Evolutionary conservation across 116 monocot genomes (phyloP).

Genomic region (Papilionanthe hybrid): DNA sequence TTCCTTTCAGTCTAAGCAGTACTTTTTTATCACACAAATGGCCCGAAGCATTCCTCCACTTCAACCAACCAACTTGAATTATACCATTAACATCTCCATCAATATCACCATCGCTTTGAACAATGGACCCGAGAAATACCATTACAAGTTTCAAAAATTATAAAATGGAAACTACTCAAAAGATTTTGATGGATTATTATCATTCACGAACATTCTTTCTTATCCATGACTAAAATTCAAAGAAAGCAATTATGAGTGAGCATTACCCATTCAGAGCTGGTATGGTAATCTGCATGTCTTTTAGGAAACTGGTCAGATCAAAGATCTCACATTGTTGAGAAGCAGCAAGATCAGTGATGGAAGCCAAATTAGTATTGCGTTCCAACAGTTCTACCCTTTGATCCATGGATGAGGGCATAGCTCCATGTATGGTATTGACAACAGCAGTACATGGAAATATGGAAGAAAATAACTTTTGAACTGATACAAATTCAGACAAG

Average conservation of each 20-base stretch:
- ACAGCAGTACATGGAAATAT: slow-evolving; percentile 37
- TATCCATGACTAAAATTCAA: background rate
- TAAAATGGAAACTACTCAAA: background rate
- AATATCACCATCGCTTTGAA: too few species aligned
- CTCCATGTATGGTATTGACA: slow-evolving; percentile 8
- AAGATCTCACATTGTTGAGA: slow-evolving; percentile 27
- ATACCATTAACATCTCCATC: too few species aligned
- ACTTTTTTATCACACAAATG: too few species aligned
- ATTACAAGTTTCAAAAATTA: slow-evolving; percentile 25
- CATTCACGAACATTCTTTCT: background rate
- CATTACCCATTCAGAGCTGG: slow-evolving; percentile 85
- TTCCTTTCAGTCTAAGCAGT: too few species aligned
- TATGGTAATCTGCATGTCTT: slow-evolving; percentile 46
- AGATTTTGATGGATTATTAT: background rate
- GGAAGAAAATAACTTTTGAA: slow-evolving; percentile 61
- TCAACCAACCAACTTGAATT: too few species aligned
- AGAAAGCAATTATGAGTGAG: slow-evolving; percentile 5
- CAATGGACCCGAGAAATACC: too few species aligned
- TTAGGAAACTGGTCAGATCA: slow-evolving; percentile 46
- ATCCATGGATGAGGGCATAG: slow-evolving; percentile 2
- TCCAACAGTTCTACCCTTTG: slow-evolving; percentile 13
- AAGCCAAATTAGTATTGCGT: slow-evolving; percentile 7
- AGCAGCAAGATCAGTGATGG: slow-evolving; percentile 6
- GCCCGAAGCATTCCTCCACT: too few species aligned
- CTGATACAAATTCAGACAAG: slow-evolving; percentile 34